Conservation (phyloP, 768 basidiomycete genomes). For the Pluteus cervinus region DNA sequence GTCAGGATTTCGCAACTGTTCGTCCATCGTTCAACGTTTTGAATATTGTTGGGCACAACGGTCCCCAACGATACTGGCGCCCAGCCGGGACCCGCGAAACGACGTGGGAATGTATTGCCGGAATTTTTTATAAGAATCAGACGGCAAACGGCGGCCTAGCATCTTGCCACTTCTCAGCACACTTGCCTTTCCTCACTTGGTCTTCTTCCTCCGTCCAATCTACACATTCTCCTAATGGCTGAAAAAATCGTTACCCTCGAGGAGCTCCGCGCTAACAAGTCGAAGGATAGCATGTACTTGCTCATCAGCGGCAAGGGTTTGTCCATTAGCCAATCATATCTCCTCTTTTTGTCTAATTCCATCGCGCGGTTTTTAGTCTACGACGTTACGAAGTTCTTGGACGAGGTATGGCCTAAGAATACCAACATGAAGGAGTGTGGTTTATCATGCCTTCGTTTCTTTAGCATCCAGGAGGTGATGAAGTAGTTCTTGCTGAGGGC, state of each 20-base stretch:
- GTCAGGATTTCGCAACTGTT: no score
- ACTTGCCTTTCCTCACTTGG: no score
- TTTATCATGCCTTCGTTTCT: slow-evolving; percentile 1
- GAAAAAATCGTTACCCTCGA: slow-evolving; percentile 60
- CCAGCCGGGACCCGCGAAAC: no score
- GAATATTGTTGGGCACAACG: no score
- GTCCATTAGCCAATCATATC: slow-evolving; percentile 26
- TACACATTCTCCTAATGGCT: slow-evolving; percentile 23
- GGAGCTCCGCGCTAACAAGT: slow-evolving; percentile 72
- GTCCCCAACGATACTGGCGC: no score
- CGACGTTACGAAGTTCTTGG: slow-evolving; percentile 88
- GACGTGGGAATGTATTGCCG: no score
- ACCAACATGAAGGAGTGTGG: no score
- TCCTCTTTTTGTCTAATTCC: slow-evolving; percentile 25
- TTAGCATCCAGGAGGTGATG: slow-evolving; percentile 97
- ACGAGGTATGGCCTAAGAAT: slow-evolving; percentile 58
- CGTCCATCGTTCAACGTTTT: no score
- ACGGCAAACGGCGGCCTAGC: no score
- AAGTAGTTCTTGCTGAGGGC: slow-evolving; percentile 90
- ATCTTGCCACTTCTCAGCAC: no score
- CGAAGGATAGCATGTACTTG: slow-evolving; percentile 74
- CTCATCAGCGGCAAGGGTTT: slow-evolving; percentile 83
- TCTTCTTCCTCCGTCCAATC: slow-evolving; percentile 8
- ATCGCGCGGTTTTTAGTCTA: slow-evolving; percentile 57
- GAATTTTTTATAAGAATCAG: no score